phyloP scores from a whole-genome alignment of 306 rosid species.

The Castanopsis chinensis region DNA sequence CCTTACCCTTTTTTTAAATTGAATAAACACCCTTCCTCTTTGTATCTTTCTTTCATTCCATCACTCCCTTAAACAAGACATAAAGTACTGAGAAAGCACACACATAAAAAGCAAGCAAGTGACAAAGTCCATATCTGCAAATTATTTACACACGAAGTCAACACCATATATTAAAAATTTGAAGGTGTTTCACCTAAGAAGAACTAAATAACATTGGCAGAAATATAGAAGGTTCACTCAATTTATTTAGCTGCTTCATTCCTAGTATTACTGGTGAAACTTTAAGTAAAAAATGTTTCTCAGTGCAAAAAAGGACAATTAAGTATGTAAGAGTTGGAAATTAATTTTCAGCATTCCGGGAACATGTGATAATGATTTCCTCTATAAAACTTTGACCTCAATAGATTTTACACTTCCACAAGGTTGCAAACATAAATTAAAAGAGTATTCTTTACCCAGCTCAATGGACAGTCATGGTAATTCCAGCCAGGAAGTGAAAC shows the following conservation, averaged over 20 bases:
- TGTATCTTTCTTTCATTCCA: neutral
- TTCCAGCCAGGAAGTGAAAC: constrained; percentile 75
- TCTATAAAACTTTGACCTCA: neutral
- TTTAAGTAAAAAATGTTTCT: neutral
- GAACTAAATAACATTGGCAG: neutral
- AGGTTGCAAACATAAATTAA: neutral
- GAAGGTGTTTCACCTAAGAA: neutral
- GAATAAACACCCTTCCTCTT: too few species aligned
- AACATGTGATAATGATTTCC: neutral
- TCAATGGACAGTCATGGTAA: constrained; percentile 32
- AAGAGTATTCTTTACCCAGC: neutral
- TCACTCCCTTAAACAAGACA: neutral
- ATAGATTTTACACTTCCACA: neutral
- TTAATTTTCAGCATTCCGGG: neutral
- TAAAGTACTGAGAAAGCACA: neutral
- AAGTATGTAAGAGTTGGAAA: too few species aligned
- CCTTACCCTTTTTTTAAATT: too few species aligned
- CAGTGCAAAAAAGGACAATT: neutral
- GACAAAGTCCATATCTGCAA: neutral
- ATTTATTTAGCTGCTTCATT: neutral
- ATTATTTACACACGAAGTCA: neutral
- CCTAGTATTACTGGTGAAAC: neutral
- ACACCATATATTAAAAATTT: neutral
- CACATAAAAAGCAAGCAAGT: neutral
- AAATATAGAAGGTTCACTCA: neutral